Conservation (phyloP, 345 rosid genomes). For the Hibiscus trionum region DNA sequence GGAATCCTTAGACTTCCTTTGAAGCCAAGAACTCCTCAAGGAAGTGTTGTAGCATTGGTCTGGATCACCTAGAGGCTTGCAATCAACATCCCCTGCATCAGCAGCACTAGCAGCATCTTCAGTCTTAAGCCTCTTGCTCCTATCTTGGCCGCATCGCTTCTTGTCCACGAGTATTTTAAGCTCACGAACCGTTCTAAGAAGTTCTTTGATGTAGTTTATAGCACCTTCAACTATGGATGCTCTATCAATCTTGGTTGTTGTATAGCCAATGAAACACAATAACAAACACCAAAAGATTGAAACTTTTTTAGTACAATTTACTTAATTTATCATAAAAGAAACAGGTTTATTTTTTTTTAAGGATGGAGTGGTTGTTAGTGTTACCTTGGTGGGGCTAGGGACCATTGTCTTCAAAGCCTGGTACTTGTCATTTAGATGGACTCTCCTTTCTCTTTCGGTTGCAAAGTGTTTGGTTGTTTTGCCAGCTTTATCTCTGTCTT, state of each 20-base stretch:
- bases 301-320: background rate
- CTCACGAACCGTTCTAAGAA: slow-evolving; percentile 58
- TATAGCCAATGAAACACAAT: background rate
- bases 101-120: slow-evolving; percentile 26
- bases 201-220: slow-evolving; percentile 68
- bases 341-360: background rate
- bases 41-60: slow-evolving; percentile 47
- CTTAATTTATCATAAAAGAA: background rate
- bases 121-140: slow-evolving; percentile 40
- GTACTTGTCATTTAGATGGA: slow-evolving; percentile 51
- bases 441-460: slow-evolving; percentile 64
- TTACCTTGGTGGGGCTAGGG: slow-evolving; percentile 73
- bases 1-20: slow-evolving; percentile 74
- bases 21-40: slow-evolving; percentile 76
- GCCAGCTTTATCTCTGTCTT: slow-evolving; percentile 31
- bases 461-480: slow-evolving; percentile 51
- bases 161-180: slow-evolving; percentile 69
- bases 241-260: slow-evolving; percentile 51
- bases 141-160: slow-evolving; percentile 51
- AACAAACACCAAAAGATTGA: background rate
- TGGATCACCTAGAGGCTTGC: slow-evolving; percentile 36
- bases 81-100: slow-evolving; percentile 33
- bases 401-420: slow-evolving; percentile 47
- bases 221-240: slow-evolving; percentile 83
- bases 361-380: background rate